These are phyloP conservation scores for Microbotryum silenes-acaulis DNA, from an alignment of 1,284 basidiomycete genomes.

Conservation along the genomic window DNA sequence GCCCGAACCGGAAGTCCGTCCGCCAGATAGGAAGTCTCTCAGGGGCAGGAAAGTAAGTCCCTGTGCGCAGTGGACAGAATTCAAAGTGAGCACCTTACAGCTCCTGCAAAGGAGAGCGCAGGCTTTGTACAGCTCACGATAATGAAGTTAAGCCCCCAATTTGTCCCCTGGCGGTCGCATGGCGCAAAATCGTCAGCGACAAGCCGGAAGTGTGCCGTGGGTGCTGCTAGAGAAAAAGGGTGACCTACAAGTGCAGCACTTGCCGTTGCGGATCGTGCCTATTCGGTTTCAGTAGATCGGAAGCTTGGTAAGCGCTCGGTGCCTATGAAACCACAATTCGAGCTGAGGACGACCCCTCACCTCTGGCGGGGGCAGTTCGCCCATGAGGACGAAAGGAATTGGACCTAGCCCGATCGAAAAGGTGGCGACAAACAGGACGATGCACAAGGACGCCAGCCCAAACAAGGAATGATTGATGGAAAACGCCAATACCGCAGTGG, in stretches of 20 bases:
- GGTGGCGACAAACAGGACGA: constrained; percentile 41
- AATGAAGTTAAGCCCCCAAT: constrained; percentile 32
- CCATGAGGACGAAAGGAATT: constrained; percentile 43
- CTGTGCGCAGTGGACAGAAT: neutral
- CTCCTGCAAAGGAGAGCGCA: neutral
- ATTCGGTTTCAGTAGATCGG: constrained; percentile 16
- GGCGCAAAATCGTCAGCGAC: neutral
- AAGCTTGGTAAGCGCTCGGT: neutral
- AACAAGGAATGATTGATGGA: constrained; percentile 34
- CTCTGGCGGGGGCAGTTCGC: constrained; percentile 39
- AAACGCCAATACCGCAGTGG: constrained; percentile 37
- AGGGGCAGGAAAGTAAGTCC: constrained; percentile 27
- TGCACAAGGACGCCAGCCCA: constrained; percentile 36
- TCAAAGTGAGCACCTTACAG: neutral
- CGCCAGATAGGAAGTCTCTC: constrained; percentile 18
- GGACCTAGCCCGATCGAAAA: constrained; percentile 43
- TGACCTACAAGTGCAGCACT: constrained; percentile 1
- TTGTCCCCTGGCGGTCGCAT: constrained; percentile 11
- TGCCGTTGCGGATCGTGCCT: constrained; percentile 5
- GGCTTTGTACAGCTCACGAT: constrained; percentile 6
- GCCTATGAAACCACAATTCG: too few species aligned
- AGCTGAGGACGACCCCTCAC: constrained; percentile 9
- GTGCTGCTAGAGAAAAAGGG: neutral
- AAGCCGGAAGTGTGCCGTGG: neutral
- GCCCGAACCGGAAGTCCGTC: constrained; percentile 1